These are phyloP conservation scores for Hymenoscyphus infarciens DNA, from an alignment of 2,329 filamentous ascomycete species.

Conservation along the genomic window DNA sequence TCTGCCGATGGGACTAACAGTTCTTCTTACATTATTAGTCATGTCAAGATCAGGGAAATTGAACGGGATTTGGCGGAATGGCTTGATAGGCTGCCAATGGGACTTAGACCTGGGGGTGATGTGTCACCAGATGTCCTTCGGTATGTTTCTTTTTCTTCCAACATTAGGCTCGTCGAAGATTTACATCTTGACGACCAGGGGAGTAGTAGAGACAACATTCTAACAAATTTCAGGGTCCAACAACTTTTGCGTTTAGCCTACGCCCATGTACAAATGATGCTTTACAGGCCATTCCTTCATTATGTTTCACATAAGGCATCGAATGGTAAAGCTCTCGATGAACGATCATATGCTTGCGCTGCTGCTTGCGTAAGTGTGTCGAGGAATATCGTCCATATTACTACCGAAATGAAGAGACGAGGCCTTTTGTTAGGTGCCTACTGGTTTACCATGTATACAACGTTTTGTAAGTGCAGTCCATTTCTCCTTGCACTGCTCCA, in stretches of 20 bases:
- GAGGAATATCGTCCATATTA: constrained; percentile 74
- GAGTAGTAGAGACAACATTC: constrained; percentile 7
- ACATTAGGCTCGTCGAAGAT: not conserved
- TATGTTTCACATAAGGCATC: constrained; percentile 67
- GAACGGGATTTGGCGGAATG: constrained; percentile 61
- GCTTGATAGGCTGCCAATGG: constrained; percentile 66
- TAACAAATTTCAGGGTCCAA: constrained; percentile 48
- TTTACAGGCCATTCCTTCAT: constrained; percentile 80
- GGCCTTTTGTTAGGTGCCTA: constrained; percentile 75
- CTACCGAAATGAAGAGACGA: constrained; percentile 71
- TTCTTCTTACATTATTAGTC: constrained; percentile 58
- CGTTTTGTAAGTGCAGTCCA: constrained; percentile 51
- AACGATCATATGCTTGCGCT: constrained; percentile 72
- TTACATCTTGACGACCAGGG: not conserved
- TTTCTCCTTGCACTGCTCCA: not conserved
- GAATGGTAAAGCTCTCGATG: constrained; percentile 59
- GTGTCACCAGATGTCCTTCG: constrained; percentile 70
- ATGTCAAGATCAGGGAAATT: constrained; percentile 60
- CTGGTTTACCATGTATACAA: constrained; percentile 84
- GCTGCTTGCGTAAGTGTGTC: constrained; percentile 58
- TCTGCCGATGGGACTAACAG: constrained; percentile 37
- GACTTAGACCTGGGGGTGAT: constrained; percentile 75
- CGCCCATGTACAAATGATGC: constrained; percentile 76
- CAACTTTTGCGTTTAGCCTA: constrained; percentile 77
- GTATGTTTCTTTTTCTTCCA: constrained; percentile 46